Evolutionary conservation across 2,329 filamentous ascomycete genomes (phyloP), one percentile per base, ranked within the genome.

Genomic region (Paraphoma chrysanthemicola): DNA sequence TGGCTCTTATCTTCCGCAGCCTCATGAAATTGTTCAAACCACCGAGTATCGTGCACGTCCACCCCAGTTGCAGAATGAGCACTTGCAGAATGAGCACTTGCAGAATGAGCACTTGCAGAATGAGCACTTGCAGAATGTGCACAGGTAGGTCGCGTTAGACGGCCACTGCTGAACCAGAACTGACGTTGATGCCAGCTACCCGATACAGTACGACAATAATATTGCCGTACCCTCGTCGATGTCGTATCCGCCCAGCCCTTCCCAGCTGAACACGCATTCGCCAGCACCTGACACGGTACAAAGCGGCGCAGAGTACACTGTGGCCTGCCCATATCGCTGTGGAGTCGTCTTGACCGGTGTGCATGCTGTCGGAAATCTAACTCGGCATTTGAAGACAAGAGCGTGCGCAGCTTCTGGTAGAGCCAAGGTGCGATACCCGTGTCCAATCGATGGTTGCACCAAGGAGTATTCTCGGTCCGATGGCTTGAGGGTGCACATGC

Each of bases 281-380:
- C 12, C 16, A 11, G 17, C 23, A 7, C 2, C 16, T 33, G 14
- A 2, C 11, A 31, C 10, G 2, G 43, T 6, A 12, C 30, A 30
- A 17, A 43, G 46, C 8, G 30, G 30, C 16, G 33, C 33, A n/a
- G 53, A 63, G 18, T 54, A 53, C 33, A 49, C 31, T 12, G 52
- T 68, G 1, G 56, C 50, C 12, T 69, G 67, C 48, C 67, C 67
- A 6, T 63, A 69, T 52, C 44, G 51, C 9, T 72, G 69, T 44
- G 68, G 67, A 0, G 62, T 58, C 4, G 48, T 64, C 1, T 43
- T 73, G 44, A 66, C 59, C 6, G 70, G 70, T 7, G 51, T 58
- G 1, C 66, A 74, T 44, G 70, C 69, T 16, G 53, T 62, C 5
- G 69, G 70, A 8, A 74, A 74, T 31, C 54, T 74, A 6, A 68